A percentile compares a stretch with the other conserved stretches of the same genome.
phyloP scores from a whole-genome alignment of 108 stramenopile genomes.

The Skeletonema tropicum region DNA sequence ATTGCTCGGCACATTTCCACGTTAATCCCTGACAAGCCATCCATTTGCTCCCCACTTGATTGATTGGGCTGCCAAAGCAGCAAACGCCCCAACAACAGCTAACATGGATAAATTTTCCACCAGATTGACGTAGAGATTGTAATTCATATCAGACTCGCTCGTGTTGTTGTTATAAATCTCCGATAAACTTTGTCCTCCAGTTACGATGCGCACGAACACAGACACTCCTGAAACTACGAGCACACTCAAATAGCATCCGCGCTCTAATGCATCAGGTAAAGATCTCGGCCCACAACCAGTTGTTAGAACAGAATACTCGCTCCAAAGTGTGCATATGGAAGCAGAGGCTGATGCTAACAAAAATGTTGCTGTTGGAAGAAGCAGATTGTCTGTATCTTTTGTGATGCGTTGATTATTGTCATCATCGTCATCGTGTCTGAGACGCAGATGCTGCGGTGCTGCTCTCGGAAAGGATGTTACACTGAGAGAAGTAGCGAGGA shows the following conservation, averaged over 20 bases:
- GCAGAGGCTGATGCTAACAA: background rate
- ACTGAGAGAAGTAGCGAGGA: background rate
- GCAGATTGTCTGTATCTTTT: background rate
- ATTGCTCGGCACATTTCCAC: slow-evolving; percentile 52
- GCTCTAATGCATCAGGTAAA: slow-evolving; percentile 50
- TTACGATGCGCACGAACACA: slow-evolving; percentile 54
- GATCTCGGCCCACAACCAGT: slow-evolving; percentile 55
- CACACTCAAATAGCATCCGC: slow-evolving; percentile 56
- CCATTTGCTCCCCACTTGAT: slow-evolving; percentile 49
- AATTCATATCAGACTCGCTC: background rate
- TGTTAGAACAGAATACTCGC: slow-evolving; percentile 45
- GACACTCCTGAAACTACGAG: slow-evolving; percentile 46
- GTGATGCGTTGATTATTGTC: background rate
- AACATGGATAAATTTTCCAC: slow-evolving; percentile 35
- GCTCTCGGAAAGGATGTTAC: background rate
- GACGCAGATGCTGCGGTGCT: background rate
- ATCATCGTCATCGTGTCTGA: background rate
- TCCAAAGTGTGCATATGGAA: slow-evolving; percentile 54
- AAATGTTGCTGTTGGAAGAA: background rate
- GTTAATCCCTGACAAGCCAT: slow-evolving; percentile 13
- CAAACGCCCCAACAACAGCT: slow-evolving; percentile 50
- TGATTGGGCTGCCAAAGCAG: slow-evolving; percentile 41
- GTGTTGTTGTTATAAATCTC: slow-evolving; percentile 8
- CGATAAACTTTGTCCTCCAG: slow-evolving; percentile 18
- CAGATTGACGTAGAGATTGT: background rate